A percentile compares a stretch with the other conserved stretches of the same genome.
Evolutionary conservation across 2,329 filamentous ascomycete species (phyloP).

Genomic region (Curvularia sp.): DNA sequence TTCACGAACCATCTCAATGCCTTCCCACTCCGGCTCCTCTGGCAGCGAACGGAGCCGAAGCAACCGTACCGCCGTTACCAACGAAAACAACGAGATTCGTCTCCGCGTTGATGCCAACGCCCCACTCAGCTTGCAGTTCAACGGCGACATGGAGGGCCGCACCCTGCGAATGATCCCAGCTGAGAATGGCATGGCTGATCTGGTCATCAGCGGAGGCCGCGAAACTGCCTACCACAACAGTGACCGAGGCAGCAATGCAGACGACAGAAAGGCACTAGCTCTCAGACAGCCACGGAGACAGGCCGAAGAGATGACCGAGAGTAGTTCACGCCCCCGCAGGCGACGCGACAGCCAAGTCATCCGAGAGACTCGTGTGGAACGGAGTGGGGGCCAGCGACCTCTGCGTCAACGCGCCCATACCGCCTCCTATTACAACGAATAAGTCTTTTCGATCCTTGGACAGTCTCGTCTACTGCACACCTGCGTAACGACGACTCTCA

Average conservation of each 20-base stretch:
- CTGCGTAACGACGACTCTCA: neutral
- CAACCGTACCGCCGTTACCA: conserved; percentile 37
- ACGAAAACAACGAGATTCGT: conserved; percentile 44
- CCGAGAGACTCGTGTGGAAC: conserved; percentile 22
- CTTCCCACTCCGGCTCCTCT: conserved; percentile 40
- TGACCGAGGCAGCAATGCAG: conserved; percentile 37
- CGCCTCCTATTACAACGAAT: conserved; percentile 27
- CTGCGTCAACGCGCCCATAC: conserved; percentile 30
- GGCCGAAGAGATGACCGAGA: conserved; percentile 40
- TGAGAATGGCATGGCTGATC: conserved; percentile 47
- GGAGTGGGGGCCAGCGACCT: conserved; percentile 25
- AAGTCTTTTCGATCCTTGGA: conserved; percentile 9
- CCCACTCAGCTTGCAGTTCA: conserved; percentile 44
- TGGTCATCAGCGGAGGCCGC: conserved; percentile 42
- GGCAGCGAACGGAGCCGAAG: conserved; percentile 41
- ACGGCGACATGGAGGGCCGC: conserved; percentile 50
- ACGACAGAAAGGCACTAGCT: conserved; percentile 28
- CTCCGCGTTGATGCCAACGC: conserved; percentile 45
- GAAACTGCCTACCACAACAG: conserved; percentile 22
- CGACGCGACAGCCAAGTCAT: conserved; percentile 31
- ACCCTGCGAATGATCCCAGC: conserved; percentile 43
- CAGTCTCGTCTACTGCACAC: neutral
- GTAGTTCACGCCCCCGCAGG: conserved; percentile 38
- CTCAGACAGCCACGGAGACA: conserved; percentile 34
- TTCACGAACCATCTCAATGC: conserved; percentile 36